Base-by-base conservation (phyloP, 768 basidiomycete species). In the Tephrocybe sp. region DNA sequence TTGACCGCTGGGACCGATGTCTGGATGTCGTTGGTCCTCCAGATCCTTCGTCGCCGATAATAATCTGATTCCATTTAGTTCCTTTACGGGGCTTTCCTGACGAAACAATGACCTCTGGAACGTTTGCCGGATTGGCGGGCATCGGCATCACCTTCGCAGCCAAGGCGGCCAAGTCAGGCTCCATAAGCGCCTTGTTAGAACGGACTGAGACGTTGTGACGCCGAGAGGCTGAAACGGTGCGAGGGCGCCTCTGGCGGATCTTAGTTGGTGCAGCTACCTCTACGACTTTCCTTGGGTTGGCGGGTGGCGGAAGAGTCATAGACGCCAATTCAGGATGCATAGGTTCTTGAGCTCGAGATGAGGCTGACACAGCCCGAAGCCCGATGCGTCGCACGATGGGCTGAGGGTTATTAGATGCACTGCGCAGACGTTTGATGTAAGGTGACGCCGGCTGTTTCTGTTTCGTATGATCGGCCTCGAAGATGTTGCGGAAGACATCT, bases 401-500 rank as follows among this genome's bases (percentile, higher is more conserved):
- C 17, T 28, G 36, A 21, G 49, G 43, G 21, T 51, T 50, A 23
- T 47, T 54, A 6, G 56, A 58, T 3, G 56, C 56, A 21, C 53
- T 58, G 33, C 56, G 34, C n/a, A 54, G 36, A 8, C 52, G 56
- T 45, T 54, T 54, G 26, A 48, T 54, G 23, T 54, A 54, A 14
- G 56, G 52, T 39, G 56, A 51, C 12, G 50, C 46, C 15, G 56
- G 45, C 8, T 45, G 44, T 15, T 44, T 48, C 46, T 54, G 49
- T 0, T 43, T 28, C n/a, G 28, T 30, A 11, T 30, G 28, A 30
- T 49, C 53, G 15, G 23, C 28, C 26, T 53, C 40, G 38, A 57
- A 59, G n/a, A 26, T 57, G 41, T 59, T 57, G 28, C 42, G 48
- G 36, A 59, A 59, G 20, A 45, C 14, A 18, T 54, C 53, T 8